phyloP scores from a whole-genome alignment of 1,139 yeast species.

The Yamadazyma triangularis region DNA sequence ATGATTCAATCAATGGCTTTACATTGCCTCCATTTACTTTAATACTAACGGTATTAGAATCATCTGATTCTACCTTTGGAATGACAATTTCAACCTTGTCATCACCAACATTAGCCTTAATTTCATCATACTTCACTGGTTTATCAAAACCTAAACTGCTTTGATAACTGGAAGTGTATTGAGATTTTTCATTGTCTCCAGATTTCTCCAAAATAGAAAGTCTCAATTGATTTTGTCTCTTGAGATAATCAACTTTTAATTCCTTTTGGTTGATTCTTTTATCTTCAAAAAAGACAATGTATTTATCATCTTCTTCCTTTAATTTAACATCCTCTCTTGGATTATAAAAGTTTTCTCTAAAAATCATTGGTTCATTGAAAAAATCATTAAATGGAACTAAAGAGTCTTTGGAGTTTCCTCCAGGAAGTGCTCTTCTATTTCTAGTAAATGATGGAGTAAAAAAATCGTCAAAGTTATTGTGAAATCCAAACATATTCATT shows the following conservation, averaged over 20 bases:
- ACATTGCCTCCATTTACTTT: constrained; percentile 6
- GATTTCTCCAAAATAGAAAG: constrained; percentile 9
- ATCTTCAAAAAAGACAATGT: constrained; percentile 15
- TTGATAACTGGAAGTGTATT: constrained; percentile 14
- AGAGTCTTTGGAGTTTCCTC: constrained; percentile 2
- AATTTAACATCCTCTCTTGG: constrained; percentile 14
- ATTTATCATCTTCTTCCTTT: constrained; percentile 19
- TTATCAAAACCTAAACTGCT: constrained; percentile 18
- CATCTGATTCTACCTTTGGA: constrained; percentile 19
- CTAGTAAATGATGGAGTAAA: constrained; percentile 3
- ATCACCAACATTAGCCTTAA: constrained; percentile 16
- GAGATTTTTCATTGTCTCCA: constrained; percentile 4
- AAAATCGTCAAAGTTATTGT: too few species aligned
- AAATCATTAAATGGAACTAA: constrained; percentile 4
- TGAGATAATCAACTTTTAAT: constrained; percentile 18
- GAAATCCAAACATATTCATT: too few species aligned
- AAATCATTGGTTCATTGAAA: constrained; percentile 8
- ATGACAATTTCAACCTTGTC: constrained; percentile 14
- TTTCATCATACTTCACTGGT: constrained; percentile 15
- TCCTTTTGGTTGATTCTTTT: constrained; percentile 16
- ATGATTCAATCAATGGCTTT: constrained; percentile 1
- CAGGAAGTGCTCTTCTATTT: constrained; percentile 1
- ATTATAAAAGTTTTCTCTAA: constrained; percentile 8
- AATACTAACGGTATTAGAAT: constrained; percentile 12
- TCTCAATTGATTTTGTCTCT: constrained; percentile 18